phyloP scores from a whole-genome alignment of 2,329 filamentous ascomycete species.

The Dothiorella sarmentorum region DNA sequence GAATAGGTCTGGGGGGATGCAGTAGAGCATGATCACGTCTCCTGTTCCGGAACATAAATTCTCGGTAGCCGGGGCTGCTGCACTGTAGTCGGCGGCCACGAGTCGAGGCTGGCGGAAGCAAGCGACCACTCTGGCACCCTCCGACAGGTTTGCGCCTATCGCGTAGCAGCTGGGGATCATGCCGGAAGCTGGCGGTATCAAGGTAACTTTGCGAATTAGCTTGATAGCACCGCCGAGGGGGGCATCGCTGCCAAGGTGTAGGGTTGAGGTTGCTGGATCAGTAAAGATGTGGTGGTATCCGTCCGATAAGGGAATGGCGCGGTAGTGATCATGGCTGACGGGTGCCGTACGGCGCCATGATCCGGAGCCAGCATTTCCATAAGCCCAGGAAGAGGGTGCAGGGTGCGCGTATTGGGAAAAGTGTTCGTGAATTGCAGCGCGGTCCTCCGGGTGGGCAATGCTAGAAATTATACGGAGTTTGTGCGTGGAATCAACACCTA shows the following conservation, averaged over 20 bases:
- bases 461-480: slow-evolving; percentile 63
- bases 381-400: slow-evolving; percentile 26
- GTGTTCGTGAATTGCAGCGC: slow-evolving; percentile 26
- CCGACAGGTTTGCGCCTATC: slow-evolving; percentile 53
- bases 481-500: slow-evolving; percentile 47
- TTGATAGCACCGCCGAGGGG: slow-evolving; percentile 56
- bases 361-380: slow-evolving; percentile 23
- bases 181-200: slow-evolving; percentile 40
- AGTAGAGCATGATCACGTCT: slow-evolving; percentile 2
- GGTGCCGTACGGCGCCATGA: background rate
- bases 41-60: too few relatives aligned
- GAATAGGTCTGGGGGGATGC: slow-evolving; percentile 52
- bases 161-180: slow-evolving; percentile 53
- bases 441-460: slow-evolving; percentile 45
- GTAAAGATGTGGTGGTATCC: slow-evolving; percentile 63
- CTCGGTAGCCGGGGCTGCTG: slow-evolving; percentile 27
- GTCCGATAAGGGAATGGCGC: slow-evolving; percentile 62
- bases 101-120: background rate
- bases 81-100: slow-evolving; percentile 28
- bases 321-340: slow-evolving; percentile 52
- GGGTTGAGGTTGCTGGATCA: slow-evolving; percentile 53
- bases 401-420: slow-evolving; percentile 20
- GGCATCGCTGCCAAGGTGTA: slow-evolving; percentile 61
- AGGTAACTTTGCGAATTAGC: slow-evolving; percentile 57
- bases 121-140: slow-evolving; percentile 58